Base-by-base conservation (phyloP, 495 filamentous ascomycete species). In the Trichoderma gamsii region DNA sequence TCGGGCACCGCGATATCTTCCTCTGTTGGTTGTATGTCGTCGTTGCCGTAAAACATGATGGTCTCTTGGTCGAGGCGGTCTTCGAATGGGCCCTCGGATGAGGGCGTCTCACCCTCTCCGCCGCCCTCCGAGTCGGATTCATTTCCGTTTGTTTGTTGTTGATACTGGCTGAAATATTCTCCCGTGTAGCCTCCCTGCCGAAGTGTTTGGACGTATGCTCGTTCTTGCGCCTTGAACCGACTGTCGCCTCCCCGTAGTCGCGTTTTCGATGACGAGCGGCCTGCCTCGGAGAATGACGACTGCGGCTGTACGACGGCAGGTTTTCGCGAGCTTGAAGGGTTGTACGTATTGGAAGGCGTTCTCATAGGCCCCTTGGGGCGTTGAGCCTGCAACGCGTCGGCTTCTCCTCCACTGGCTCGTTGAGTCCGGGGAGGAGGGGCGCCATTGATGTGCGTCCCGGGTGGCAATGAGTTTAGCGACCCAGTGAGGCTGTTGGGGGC, bases 41-140 rank as follows among this genome's bases (percentile, higher is more conserved):
- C 90, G 41, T 89, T 85, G 71, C 94, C 89, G 64, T 80, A 87
- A 73, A 97, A 97, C 67, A 98, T 85, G 73, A 97, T 87, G 35
- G 91, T 93, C 73, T 98, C 95, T 67, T 93, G 91, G 72, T 98
- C 93, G 77, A 96, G 97, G 44, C 85, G 82, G 73, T 97, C 91
- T 69, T 90, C 89, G 70, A 90, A 90, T 23, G 89, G 90, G 2
- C 87, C 85, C 69, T 95, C 94, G 0, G 91, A 92, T 0, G 90
- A 90, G 4, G 93, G 93, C 0, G 92, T 95, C 69, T 83, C 82
- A 3, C 32, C 32, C 32, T 35, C 32, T 3, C 32, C 32, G 6
- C 32, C 32, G 68, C 81, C 95, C 64, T 98, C 95, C n/a, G 89
- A 85, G 71, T 97, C 92, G 12, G 94, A 93, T 56, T 93, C 92